These are phyloP conservation scores for Colletotrichum tabaci DNA, from an alignment of 2,329 filamentous ascomycete genomes.

Conservation along the genomic window DNA sequence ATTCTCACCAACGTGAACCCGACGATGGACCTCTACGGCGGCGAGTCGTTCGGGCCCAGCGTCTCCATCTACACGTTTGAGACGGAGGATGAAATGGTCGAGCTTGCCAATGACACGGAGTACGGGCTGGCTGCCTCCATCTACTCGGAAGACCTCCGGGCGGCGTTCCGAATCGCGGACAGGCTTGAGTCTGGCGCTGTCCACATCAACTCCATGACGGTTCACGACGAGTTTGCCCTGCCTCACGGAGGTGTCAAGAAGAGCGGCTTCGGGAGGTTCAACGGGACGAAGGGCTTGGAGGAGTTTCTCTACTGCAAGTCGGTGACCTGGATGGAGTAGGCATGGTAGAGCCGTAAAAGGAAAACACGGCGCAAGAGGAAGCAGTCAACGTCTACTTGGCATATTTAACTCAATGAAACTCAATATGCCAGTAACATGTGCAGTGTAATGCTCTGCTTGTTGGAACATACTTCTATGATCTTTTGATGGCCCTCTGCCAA, in stretches of 20 bases:
- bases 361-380: too few relatives aligned
- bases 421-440: fast-evolving
- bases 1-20: slow-evolving; percentile 75
- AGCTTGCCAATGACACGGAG: slow-evolving; percentile 84
- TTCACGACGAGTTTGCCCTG: slow-evolving; percentile 75
- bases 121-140: slow-evolving; percentile 82
- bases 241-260: slow-evolving; percentile 78
- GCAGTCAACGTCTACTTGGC: too few relatives aligned
- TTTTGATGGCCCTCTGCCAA: too few relatives aligned
- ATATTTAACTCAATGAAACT: too few relatives aligned
- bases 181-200: slow-evolving; percentile 77
- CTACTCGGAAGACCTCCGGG: slow-evolving; percentile 78
- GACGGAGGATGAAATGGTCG: slow-evolving; percentile 80
- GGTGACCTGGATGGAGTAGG: slow-evolving; percentile 9
- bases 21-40: slow-evolving; percentile 81
- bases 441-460: too few relatives aligned
- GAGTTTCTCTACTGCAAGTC: slow-evolving; percentile 58
- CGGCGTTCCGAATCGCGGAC: slow-evolving; percentile 72
- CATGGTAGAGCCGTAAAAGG: too few relatives aligned
- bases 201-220: slow-evolving; percentile 76
- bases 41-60: slow-evolving; percentile 84
- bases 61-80: slow-evolving; percentile 77
- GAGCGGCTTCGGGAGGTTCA: slow-evolving; percentile 76
- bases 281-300: slow-evolving; percentile 65
- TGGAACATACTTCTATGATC: too few relatives aligned